These are phyloP conservation scores for Gleditsia sinensis DNA, from an alignment of 306 rosid species.

Conservation along the genomic window DNA sequence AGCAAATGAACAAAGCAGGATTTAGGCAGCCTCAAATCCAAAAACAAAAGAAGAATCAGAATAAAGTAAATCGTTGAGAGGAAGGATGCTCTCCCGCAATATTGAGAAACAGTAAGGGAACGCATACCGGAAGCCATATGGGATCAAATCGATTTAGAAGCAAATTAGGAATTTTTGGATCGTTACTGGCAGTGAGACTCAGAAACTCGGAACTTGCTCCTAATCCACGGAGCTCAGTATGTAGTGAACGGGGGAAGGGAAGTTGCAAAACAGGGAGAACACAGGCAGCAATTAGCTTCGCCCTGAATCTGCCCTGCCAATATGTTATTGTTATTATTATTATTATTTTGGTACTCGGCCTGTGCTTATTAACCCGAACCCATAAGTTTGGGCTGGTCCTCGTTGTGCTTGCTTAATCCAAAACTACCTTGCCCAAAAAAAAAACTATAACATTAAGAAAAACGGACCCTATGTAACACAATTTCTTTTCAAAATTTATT, in stretches of 20 bases:
- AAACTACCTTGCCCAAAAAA: too few relatives aligned
- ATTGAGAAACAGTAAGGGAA: neutral
- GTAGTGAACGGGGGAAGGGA: neutral
- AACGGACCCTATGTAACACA: too few relatives aligned
- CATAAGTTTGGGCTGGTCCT: too few relatives aligned
- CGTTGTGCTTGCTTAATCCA: too few relatives aligned
- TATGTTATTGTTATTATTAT: too few relatives aligned
- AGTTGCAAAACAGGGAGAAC: neutral
- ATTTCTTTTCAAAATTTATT: too few relatives aligned
- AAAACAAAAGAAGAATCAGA: neutral
- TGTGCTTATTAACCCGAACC: too few relatives aligned
- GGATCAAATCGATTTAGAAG: neutral
- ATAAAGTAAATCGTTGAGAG: neutral
- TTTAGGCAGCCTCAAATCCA: slow-evolving; percentile 1
- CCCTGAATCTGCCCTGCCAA: too few relatives aligned
- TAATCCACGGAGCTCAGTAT: neutral
- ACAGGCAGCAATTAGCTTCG: neutral
- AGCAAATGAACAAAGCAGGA: slow-evolving; percentile 5
- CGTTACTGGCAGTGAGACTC: neutral
- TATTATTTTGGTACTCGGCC: too few relatives aligned
- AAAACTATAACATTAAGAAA: too few relatives aligned
- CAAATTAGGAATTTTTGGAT: slow-evolving; percentile 9
- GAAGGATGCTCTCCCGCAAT: neutral
- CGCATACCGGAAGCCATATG: slow-evolving; percentile 27
- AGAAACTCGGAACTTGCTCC: neutral